Percentiles rank a stretch among this genome's conserved stretches.
Conservation (phyloP, 148 eudicot species). For the Rheum nobile region DNA sequence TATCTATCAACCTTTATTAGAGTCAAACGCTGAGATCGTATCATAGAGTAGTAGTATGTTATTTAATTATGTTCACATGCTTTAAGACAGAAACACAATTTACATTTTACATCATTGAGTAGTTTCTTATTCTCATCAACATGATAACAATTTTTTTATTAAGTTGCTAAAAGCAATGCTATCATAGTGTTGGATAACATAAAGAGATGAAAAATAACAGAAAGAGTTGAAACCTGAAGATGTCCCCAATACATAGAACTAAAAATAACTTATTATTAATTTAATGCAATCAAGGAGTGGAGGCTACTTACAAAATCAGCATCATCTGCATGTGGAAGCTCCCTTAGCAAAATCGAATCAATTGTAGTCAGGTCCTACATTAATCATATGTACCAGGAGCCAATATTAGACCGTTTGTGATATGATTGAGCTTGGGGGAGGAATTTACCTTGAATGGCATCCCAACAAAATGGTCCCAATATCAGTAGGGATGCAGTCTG, state of each 20-base stretch:
- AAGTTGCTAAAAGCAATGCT: not conserved
- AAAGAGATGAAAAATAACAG: too few relatives aligned
- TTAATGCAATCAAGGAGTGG: not conserved
- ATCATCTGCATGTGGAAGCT: conserved; percentile 80
- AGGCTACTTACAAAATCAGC: conserved; percentile 58
- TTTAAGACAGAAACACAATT: not conserved
- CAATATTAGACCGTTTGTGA: not conserved
- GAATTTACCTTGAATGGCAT: conserved; percentile 86
- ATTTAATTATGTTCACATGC: conserved; percentile 4
- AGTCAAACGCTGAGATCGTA: conserved; percentile 60
- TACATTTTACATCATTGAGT: not conserved
- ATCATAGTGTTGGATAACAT: not conserved
- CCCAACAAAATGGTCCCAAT: conserved; percentile 53
- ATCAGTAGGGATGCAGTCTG: conserved; percentile 37
- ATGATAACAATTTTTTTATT: not conserved
- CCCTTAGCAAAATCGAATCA: conserved; percentile 78
- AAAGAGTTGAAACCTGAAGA: not conserved
- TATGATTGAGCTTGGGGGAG: not conserved
- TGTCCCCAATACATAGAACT: not conserved
- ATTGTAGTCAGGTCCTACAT: conserved; percentile 91
- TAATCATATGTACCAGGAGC: conserved; percentile 14
- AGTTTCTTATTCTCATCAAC: not conserved
- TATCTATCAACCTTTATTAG: conserved; percentile 82
- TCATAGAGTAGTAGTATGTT: conserved; percentile 17
- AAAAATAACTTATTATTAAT: not conserved